These are phyloP conservation scores for Penicillium longicatenatum DNA, from an alignment of 495 filamentous ascomycete species.

Conservation along the genomic window DNA sequence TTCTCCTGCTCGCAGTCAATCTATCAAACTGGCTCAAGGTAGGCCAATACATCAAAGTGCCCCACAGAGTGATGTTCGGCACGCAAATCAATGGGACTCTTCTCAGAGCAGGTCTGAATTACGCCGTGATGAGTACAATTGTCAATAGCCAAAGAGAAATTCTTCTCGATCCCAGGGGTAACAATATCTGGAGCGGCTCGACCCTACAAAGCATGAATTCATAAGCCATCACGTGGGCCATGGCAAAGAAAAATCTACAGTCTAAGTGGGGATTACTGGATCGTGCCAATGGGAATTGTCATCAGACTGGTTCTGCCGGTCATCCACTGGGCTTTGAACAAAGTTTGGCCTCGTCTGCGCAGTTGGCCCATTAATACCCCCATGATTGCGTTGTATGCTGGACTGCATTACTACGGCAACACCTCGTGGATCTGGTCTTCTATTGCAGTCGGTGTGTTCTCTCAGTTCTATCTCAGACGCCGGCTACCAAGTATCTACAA, in stretches of 20 bases:
- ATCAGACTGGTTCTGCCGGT: slow-evolving; percentile 40
- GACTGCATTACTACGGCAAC: slow-evolving; percentile 39
- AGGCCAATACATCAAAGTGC: slow-evolving; percentile 44
- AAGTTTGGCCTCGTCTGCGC: slow-evolving; percentile 22
- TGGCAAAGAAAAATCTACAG: slow-evolving; percentile 42
- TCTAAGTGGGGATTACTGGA: slow-evolving; percentile 28
- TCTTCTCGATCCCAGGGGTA: slow-evolving; percentile 38
- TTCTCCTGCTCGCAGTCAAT: slow-evolving; percentile 30
- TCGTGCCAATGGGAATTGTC: slow-evolving; percentile 47
- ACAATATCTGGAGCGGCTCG: slow-evolving; percentile 47
- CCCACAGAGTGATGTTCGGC: slow-evolving; percentile 42
- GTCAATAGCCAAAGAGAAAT: slow-evolving; percentile 35
- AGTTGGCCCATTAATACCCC: slow-evolving; percentile 36
- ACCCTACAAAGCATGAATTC: slow-evolving; percentile 37
- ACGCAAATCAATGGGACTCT: slow-evolving; percentile 44
- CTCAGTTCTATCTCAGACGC: slow-evolving; percentile 53
- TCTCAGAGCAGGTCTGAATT: slow-evolving; percentile 46
- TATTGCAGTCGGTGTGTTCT: slow-evolving; percentile 43
- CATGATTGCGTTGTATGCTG: slow-evolving; percentile 40
- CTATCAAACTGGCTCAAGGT: slow-evolving; percentile 36
- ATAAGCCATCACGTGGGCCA: slow-evolving; percentile 44
- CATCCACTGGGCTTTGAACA: slow-evolving; percentile 38
- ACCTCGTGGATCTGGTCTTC: slow-evolving; percentile 35
- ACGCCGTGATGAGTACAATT: slow-evolving; percentile 45
- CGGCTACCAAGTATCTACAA: slow-evolving; percentile 49